phyloP scores from a whole-genome alignment of 495 filamentous ascomycete species.

The Penicillium arizonense region DNA sequence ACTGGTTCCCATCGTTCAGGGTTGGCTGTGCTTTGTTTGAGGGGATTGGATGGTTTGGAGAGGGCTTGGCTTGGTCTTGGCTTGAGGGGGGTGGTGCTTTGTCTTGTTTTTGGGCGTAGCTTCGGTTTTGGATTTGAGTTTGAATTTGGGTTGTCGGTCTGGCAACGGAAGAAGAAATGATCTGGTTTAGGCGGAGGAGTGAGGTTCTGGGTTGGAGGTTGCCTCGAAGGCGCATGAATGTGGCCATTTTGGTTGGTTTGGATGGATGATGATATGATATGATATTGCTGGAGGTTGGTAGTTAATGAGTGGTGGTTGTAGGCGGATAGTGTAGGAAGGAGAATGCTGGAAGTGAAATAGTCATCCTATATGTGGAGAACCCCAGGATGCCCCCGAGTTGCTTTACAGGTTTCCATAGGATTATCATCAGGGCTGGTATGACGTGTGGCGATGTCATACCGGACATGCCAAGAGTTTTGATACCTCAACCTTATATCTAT shows the following conservation, averaged over 20 bases:
- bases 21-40: slow-evolving; percentile 41
- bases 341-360: background rate
- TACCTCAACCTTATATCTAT: background rate
- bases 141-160: too few species aligned
- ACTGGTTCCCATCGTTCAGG: slow-evolving; percentile 30
- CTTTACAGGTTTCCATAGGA: slow-evolving; percentile 2
- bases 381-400: background rate
- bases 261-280: background rate
- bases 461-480: slow-evolving; percentile 4
- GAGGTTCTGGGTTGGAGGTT: background rate
- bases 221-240: slow-evolving; percentile 4
- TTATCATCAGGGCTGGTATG: slow-evolving; percentile 4
- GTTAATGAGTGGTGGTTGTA: background rate
- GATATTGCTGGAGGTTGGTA: background rate
- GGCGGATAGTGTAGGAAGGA: background rate
- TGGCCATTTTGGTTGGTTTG: slow-evolving; percentile 9
- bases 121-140: background rate
- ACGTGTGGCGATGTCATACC: slow-evolving; percentile 21
- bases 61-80: background rate
- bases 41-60: slow-evolving; percentile 22
- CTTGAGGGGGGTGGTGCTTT: background rate
- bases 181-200: background rate
- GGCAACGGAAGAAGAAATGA: background rate
- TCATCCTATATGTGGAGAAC: too few species aligned
- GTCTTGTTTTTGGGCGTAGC: slow-evolving; percentile 7